A percentile compares a stretch with the other conserved stretches of the same genome.
Conservation (phyloP, 257 asterid species). For the Echites panduratus region DNA sequence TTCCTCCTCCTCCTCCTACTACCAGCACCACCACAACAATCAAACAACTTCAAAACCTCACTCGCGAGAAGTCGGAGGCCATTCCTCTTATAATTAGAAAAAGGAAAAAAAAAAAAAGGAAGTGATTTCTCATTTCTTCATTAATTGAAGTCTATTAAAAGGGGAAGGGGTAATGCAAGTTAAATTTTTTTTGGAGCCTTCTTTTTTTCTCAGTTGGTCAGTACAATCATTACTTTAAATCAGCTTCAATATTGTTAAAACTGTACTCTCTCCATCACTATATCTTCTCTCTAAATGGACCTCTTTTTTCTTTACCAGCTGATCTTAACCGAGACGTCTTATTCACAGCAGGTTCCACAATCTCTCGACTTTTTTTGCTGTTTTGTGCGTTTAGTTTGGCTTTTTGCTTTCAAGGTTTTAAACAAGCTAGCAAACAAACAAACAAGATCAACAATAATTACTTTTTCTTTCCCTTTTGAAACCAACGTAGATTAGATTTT, state of each 20-base stretch:
- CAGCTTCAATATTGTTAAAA: neutral
- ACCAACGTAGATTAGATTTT: constrained; percentile 15
- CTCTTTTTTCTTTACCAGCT: neutral
- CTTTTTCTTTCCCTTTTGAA: constrained; percentile 22
- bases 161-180: neutral
- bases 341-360: constrained; percentile 54
- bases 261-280: constrained; percentile 5
- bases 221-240: constrained; percentile 34
- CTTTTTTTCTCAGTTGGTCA: constrained; percentile 13
- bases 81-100: neutral
- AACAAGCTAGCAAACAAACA: neutral
- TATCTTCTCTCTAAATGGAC: neutral
- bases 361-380: constrained; percentile 33
- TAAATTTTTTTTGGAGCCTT: constrained; percentile 16
- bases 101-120: no score
- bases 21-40: neutral
- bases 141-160: neutral
- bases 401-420: constrained; percentile 9
- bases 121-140: neutral
- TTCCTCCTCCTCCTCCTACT: neutral
- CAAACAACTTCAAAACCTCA: neutral
- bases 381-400: constrained; percentile 19
- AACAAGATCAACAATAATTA: constrained; percentile 6
- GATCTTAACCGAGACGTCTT: constrained; percentile 30
- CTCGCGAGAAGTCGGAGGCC: constrained; percentile 27